Percentiles rank a stretch among this genome's conserved stretches.
Conservation (phyloP, 495 filamentous ascomycete genomes). For the Thozetella sp. region DNA sequence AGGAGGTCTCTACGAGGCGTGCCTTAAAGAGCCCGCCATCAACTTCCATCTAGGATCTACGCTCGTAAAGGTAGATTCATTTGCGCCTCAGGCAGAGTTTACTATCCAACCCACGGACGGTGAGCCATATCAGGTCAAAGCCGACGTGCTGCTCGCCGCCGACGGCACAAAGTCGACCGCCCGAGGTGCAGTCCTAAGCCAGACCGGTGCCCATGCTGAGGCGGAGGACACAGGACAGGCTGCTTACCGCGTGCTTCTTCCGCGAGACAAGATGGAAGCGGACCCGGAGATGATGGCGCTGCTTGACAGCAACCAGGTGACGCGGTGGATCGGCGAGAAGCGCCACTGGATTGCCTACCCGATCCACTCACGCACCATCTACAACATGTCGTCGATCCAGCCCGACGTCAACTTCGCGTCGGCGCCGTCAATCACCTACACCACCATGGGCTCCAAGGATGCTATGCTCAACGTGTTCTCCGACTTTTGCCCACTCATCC, state of each 20-base stretch:
- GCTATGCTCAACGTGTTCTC: slow-evolving; percentile 67
- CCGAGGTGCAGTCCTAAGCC: slow-evolving; percentile 61
- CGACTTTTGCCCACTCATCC: slow-evolving; percentile 75
- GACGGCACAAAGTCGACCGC: slow-evolving; percentile 75
- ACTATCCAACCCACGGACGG: slow-evolving; percentile 59
- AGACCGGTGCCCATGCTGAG: slow-evolving; percentile 52
- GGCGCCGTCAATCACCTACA: slow-evolving; percentile 75
- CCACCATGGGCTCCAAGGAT: slow-evolving; percentile 68
- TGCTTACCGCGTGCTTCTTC: slow-evolving; percentile 82
- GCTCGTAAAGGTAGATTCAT: slow-evolving; percentile 55
- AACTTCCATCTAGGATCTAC: slow-evolving; percentile 68
- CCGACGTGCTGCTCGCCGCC: slow-evolving; percentile 69
- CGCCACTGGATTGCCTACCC: slow-evolving; percentile 85
- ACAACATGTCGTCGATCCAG: slow-evolving; percentile 80
- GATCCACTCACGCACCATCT: slow-evolving; percentile 71
- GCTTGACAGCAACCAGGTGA: slow-evolving; percentile 66
- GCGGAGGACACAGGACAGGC: slow-evolving; percentile 76
- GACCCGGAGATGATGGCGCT: slow-evolving; percentile 71
- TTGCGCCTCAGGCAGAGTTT: slow-evolving; percentile 55
- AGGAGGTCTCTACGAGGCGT: slow-evolving; percentile 65
- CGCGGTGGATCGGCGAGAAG: slow-evolving; percentile 77
- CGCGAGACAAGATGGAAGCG: slow-evolving; percentile 62
- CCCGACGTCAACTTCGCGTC: slow-evolving; percentile 73
- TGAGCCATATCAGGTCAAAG: slow-evolving; percentile 54
- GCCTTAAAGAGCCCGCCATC: slow-evolving; percentile 62